These are phyloP conservation scores for Chalciporus chontae DNA, from an alignment of 768 basidiomycete species.

Conservation along the genomic window DNA sequence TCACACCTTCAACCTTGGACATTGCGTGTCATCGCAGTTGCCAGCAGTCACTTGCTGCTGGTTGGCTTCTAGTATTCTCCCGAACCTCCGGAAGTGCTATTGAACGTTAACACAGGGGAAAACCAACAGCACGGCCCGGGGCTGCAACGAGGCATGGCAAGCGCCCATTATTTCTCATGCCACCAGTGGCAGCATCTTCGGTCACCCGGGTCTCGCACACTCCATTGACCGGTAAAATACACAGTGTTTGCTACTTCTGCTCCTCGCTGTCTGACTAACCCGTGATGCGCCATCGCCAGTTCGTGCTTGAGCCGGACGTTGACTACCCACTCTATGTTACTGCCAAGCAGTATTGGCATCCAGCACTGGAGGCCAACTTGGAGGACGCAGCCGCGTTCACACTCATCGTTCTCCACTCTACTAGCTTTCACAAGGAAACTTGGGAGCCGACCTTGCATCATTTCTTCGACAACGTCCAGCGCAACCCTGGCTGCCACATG, in stretches of 20 bases:
- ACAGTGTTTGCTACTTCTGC: neutral
- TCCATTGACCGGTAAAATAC: neutral
- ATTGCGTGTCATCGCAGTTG: too few relatives aligned
- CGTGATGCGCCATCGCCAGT: conserved; percentile 21
- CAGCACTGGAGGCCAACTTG: conserved; percentile 35
- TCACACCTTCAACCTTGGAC: too few relatives aligned
- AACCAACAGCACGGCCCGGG: too few relatives aligned
- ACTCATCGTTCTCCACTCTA: conserved; percentile 61
- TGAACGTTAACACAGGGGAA: too few relatives aligned
- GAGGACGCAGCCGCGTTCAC: conserved; percentile 46
- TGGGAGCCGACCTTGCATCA: conserved; percentile 60
- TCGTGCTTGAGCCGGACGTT: conserved; percentile 36
- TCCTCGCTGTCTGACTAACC: neutral
- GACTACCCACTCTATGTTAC: conserved; percentile 49
- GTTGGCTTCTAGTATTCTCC: too few relatives aligned
- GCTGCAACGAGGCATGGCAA: too few relatives aligned
- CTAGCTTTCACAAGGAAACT: conserved; percentile 73
- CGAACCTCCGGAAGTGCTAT: too few relatives aligned
- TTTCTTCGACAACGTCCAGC: conserved; percentile 37
- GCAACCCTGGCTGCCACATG: neutral
- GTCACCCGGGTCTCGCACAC: neutral
- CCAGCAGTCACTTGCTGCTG: too few relatives aligned
- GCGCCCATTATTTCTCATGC: too few relatives aligned
- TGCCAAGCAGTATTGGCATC: conserved; percentile 56
- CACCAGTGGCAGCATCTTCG: neutral